Evolutionary conservation across 2,329 filamentous ascomycete species (phyloP).

Genomic region (Fusarium camptoceras): DNA sequence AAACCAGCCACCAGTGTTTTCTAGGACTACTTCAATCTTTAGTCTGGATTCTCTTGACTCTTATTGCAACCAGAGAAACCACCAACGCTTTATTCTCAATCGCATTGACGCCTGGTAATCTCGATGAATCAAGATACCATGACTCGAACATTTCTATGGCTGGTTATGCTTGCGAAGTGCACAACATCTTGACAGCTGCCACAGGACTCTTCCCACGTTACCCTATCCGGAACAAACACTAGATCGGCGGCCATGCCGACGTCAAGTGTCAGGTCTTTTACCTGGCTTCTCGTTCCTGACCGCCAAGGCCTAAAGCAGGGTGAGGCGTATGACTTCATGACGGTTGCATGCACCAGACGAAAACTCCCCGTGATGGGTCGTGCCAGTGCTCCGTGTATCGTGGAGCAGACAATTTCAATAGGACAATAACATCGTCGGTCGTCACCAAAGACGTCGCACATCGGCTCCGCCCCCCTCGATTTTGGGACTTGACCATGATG

Average conservation of each 20-base stretch:
- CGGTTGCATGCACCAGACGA: conserved; percentile 4
- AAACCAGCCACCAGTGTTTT: background rate
- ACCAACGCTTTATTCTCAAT: background rate
- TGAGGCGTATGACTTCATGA: conserved; percentile 2
- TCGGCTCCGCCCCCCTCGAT: background rate
- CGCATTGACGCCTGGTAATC: too few species aligned
- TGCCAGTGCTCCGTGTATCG: background rate
- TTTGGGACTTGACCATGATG: background rate
- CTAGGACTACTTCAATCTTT: background rate
- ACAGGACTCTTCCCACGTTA: background rate
- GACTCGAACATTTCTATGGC: background rate
- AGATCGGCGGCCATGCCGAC: conserved; percentile 12
- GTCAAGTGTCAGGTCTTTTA: conserved; percentile 1
- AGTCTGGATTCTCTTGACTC: background rate
- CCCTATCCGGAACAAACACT: conserved; percentile 24
- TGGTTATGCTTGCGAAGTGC: background rate
- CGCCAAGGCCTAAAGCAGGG: background rate
- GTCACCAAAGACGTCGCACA: conserved; percentile 22
- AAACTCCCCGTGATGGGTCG: background rate
- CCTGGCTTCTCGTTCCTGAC: conserved; percentile 4
- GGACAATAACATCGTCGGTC: conserved; percentile 2
- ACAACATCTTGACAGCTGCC: background rate
- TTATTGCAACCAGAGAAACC: background rate
- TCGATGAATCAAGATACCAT: background rate
- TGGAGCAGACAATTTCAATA: background rate